Base-by-base conservation (phyloP, 768 basidiomycete species). In the Lentinula sp. region DNA sequence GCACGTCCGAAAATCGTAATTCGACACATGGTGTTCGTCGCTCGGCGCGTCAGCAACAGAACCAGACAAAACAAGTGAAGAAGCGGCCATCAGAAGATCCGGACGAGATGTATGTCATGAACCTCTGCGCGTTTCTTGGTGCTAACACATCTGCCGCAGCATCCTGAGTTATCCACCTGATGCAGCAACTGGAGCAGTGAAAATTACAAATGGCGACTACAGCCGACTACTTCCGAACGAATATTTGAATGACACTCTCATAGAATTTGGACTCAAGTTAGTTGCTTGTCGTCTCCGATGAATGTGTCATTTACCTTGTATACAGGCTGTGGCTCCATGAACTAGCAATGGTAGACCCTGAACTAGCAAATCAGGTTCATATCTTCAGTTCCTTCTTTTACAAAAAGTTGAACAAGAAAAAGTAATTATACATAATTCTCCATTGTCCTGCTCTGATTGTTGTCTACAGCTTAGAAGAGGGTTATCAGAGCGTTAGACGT, bases 311-410 rank as follows among this genome's bases (percentile, higher is more conserved):
- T 63, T 59, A 46, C 7, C 37, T 59, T 18, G 28, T 28, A 6
- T 60, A 1, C n/a, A 95, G 94, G 70, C 75, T 86, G 13, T 92
- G 91, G 88, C 77, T 88, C 9, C 80, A 76, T 54, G 78, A 82
- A 6, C 71, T 91, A 28, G 81, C 84, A 63, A 74, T 70, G 40
- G 73, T 68, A 39, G 69, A 88, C 63, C 86, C 88, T 2, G 79
- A 78, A 15, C 73, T 91, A 4, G 90, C 85, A 1, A 81, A 86
- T 2, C 81, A 91, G 65, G 79, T 95, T 1, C 88, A 98, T 67
- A 82, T 98, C 4, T 98, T 98, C 78, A 98, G 88, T 71, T 95
- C 95, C 0, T 99, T 98, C 75, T 98, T 99, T 74, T 98, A 95
- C 78, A 93, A 95, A 77, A 96, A 97, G 72, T 74, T 99, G 31